These are phyloP conservation scores for Hordeum vulgare DNA, from an alignment of 176 grass and related monocot species.

Conservation along the genomic window DNA sequence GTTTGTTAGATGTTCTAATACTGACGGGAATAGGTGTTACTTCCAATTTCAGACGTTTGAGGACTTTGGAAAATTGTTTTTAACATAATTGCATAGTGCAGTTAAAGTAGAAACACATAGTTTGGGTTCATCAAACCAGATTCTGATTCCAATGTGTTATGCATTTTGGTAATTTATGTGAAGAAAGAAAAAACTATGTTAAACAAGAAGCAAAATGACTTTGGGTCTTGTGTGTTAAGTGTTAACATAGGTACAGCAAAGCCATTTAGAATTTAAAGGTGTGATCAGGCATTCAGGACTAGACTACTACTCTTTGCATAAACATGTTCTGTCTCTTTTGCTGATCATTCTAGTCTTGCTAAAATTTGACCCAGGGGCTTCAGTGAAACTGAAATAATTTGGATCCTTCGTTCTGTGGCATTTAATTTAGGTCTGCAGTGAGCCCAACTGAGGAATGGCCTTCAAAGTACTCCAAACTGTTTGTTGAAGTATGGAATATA, in stretches of 20 bases:
- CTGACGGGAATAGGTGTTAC: neutral
- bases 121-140: neutral
- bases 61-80: neutral
- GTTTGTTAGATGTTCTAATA: neutral
- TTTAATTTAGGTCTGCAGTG: slow-evolving; percentile 56
- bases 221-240: neutral
- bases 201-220: neutral
- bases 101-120: too few relatives aligned
- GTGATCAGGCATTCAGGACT: neutral
- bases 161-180: too few relatives aligned
- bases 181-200: neutral
- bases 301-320: neutral
- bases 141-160: neutral
- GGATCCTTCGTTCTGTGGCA: neutral
- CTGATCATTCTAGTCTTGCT: neutral
- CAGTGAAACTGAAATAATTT: neutral
- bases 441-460: slow-evolving; percentile 68
- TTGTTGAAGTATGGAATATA: slow-evolving; percentile 36
- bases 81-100: neutral
- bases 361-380: neutral
- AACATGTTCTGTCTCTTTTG: neutral
- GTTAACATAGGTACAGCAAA: neutral
- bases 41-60: neutral
- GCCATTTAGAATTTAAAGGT: neutral
- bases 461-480: slow-evolving; percentile 70